These are phyloP conservation scores for Sporothrix dimorphospora DNA, from an alignment of 2,329 filamentous ascomycete genomes.

Conservation along the genomic window DNA sequence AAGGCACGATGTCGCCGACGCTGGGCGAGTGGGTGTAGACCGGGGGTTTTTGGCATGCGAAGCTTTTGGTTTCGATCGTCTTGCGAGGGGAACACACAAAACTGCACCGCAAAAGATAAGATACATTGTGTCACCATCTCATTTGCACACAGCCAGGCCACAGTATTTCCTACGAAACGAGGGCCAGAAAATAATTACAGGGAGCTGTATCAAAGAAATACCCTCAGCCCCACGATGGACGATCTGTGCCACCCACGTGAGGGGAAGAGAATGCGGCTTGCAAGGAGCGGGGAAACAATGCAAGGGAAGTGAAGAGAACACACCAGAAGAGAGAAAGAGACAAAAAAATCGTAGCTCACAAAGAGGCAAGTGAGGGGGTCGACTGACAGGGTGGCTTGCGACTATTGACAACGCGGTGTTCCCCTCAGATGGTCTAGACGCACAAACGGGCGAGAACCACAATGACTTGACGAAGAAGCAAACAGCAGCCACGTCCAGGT, in stretches of 20 bases:
- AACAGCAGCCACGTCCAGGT: background rate
- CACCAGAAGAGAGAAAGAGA: background rate
- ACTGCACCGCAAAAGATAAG: too few relatives aligned
- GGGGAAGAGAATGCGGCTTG: background rate
- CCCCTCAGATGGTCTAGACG: background rate
- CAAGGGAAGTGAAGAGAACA: background rate
- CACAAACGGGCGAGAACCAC: background rate
- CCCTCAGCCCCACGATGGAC: background rate
- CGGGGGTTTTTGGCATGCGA: background rate
- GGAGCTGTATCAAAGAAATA: background rate
- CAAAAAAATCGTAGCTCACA: too few relatives aligned
- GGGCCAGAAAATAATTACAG: background rate
- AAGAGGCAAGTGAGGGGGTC: background rate
- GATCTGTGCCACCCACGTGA: conserved; percentile 3
- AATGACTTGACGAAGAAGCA: background rate
- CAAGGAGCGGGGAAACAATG: background rate
- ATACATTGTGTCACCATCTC: background rate
- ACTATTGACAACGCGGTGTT: background rate
- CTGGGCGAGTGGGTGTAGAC: background rate
- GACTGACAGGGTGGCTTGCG: background rate
- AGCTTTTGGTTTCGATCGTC: background rate
- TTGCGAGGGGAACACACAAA: background rate
- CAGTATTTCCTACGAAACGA: background rate
- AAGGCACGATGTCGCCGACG: conserved; percentile 7
- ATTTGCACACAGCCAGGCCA: background rate